Base-by-base conservation (phyloP, 331 rosid species). In the Malus hybrid region DNA sequence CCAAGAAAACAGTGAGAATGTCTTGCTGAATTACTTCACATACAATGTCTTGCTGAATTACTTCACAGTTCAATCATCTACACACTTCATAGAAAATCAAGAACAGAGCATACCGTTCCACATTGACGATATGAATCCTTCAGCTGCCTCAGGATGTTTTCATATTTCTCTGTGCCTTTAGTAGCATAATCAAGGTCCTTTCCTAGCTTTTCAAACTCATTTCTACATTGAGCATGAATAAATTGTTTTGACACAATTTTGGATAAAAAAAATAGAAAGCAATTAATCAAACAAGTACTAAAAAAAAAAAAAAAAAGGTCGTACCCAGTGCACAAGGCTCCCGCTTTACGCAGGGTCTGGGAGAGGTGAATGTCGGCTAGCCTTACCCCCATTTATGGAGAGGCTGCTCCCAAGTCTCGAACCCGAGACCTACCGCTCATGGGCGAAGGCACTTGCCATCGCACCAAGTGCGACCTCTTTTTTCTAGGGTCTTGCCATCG, bases 51-150 rank as follows among this genome's bases (percentile, higher is more conserved):
- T 2, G 46, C 46, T 28, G 29, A 56, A 71, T 56, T 32, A 56
- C 68, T 60, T 60, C 48, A 73, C 52, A 28, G 31, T 39, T 59
- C 27, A 72, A 39, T 50, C 22, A 3, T 36, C 44, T 20, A 52
- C 31, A 33, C 60, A 15, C 42, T 66, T 29, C 13, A 8, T 18
- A 31, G 36, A 13, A 59, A 56, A 52, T 39, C 20, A 36, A 48
- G 42, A 61, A 78, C 29, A 76, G 55, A 69, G 59, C 87, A 80
- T 86, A 92, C 99, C 77, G 44, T 57, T 83, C 87, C 96, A 77
- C 97, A 89, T 46, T 72, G 89, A 44, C 70, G 87, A 83, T 86
- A 92, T 57, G 96, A 88, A 52, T 92, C 96, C 87, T 64, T 90
- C 69, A 92, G 70, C 79, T 90, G 97, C 78, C 31, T 89, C 79